A percentile compares a stretch with the other conserved stretches of the same genome.
phyloP scores from a whole-genome alignment of 176 grass and related monocot genomes.

The Calamus simplicifolius region DNA sequence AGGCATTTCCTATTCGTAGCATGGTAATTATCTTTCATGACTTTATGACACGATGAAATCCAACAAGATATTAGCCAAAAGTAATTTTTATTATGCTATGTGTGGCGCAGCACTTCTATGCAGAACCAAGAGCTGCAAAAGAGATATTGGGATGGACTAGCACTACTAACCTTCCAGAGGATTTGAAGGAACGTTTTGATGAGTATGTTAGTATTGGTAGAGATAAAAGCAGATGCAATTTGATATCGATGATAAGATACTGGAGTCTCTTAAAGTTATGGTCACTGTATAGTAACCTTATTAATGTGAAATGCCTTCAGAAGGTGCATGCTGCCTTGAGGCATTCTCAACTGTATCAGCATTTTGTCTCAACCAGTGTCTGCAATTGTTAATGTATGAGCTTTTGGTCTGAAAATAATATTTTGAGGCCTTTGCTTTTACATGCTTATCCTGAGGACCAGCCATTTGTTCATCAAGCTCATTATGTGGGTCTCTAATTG shows the following conservation, averaged over 20 bases:
- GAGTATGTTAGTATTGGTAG: conserved; percentile 68
- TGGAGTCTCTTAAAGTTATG: conserved; percentile 30
- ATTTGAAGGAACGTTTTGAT: conserved; percentile 74
- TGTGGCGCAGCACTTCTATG: conserved; percentile 66
- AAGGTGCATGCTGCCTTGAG: too few relatives aligned
- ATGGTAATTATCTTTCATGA: conserved; percentile 39
- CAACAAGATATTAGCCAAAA: background rate
- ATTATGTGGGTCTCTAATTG: too few relatives aligned
- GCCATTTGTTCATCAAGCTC: too few relatives aligned
- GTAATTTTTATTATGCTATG: background rate
- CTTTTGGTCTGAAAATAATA: too few relatives aligned
- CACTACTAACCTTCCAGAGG: conserved; percentile 74
- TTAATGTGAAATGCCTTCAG: too few relatives aligned
- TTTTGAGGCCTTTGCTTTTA: too few relatives aligned
- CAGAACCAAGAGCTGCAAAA: conserved; percentile 91
- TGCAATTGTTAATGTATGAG: too few relatives aligned
- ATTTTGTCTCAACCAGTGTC: too few relatives aligned
- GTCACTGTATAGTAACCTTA: background rate
- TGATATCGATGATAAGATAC: conserved; percentile 78
- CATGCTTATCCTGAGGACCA: too few relatives aligned
- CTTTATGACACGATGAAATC: background rate
- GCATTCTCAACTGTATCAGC: too few relatives aligned
- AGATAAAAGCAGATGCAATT: conserved; percentile 67
- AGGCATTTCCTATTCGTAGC: conserved; percentile 87
- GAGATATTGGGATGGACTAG: conserved; percentile 68